Percentiles rank a stretch among this genome's conserved stretches.
These are phyloP conservation scores for Apiospora sp. DNA, from an alignment of 2,329 filamentous ascomycete species.

Conservation along the genomic window DNA sequence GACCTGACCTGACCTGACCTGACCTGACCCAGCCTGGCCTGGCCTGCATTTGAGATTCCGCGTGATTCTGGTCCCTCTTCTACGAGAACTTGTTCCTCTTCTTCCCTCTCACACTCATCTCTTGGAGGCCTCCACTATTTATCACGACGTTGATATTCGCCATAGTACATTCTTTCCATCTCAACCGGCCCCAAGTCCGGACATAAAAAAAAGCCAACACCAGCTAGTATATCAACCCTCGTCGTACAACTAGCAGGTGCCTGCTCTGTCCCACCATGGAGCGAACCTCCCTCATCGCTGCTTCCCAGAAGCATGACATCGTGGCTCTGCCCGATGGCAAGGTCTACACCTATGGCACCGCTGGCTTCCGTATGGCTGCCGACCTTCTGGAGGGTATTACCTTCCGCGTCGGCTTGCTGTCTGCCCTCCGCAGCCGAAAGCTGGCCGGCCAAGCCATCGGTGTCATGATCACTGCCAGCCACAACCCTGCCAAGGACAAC, in stretches of 20 bases:
- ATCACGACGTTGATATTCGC: slow-evolving; percentile 7
- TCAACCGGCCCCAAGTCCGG: neutral
- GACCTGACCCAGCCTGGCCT: neutral
- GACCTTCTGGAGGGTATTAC: slow-evolving; percentile 90
- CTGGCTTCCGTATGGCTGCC: slow-evolving; percentile 73
- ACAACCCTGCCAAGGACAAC: slow-evolving; percentile 90
- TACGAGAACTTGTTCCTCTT: slow-evolving; percentile 12
- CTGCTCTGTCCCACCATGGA: slow-evolving; percentile 52
- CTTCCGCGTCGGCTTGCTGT: slow-evolving; percentile 90
- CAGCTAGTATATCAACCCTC: slow-evolving; percentile 6
- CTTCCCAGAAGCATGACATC: slow-evolving; percentile 69
- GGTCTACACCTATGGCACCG: slow-evolving; percentile 71
- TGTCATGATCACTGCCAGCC: slow-evolving; percentile 94
- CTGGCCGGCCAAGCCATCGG: slow-evolving; percentile 91
- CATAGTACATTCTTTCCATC: neutral
- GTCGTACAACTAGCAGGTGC: neutral
- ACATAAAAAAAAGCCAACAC: neutral
- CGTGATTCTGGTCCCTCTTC: slow-evolving; percentile 20
- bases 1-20: slow-evolving; percentile 7
- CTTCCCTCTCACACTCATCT: neutral
- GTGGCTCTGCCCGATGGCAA: slow-evolving; percentile 55
- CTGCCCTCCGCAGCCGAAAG: slow-evolving; percentile 88
- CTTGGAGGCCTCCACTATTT: slow-evolving; percentile 14
- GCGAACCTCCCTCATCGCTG: slow-evolving; percentile 61
- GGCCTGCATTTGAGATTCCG: slow-evolving; percentile 13